Evolutionary conservation across 768 basidiomycete genomes (phyloP).

Genomic region (Phlebiopsis flavidoalba): DNA sequence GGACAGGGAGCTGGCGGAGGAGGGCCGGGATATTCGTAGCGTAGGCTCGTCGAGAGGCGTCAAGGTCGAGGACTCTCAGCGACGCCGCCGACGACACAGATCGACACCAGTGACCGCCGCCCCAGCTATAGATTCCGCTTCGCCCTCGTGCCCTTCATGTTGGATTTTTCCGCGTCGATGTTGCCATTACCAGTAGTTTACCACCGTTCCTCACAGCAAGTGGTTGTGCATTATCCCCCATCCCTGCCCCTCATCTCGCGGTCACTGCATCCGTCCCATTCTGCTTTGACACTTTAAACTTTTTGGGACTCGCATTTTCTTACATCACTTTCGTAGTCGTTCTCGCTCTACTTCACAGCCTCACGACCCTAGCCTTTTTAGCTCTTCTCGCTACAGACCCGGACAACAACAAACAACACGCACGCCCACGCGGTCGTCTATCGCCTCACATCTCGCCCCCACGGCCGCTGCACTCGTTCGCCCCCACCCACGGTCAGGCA

Average conservation of each 20-base stretch:
- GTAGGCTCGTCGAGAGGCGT: slow-evolving; percentile 78
- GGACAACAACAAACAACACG: not conserved
- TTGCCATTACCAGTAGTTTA: slow-evolving; percentile 11
- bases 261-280: not conserved
- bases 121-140: not conserved
- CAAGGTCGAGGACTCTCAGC: slow-evolving; percentile 65
- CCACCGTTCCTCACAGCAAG: not conserved
- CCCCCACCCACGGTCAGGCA: not conserved
- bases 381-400: not conserved
- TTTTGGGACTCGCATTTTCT: slow-evolving; percentile 5
- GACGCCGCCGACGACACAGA: slow-evolving; percentile 33
- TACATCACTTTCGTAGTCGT: not conserved
- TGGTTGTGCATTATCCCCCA: slow-evolving; percentile 12
- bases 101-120: slow-evolving; percentile 36
- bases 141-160: not conserved
- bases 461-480: slow-evolving; percentile 8
- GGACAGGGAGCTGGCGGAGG: slow-evolving; percentile 77
- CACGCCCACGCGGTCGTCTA: slow-evolving; percentile 4
- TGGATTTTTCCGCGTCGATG: slow-evolving; percentile 4
- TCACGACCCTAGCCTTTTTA: not conserved
- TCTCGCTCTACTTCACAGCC: slow-evolving; percentile 6
- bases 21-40: slow-evolving; percentile 84
- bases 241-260: not conserved
- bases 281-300: not conserved
- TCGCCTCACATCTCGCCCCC: slow-evolving; percentile 4